Conservation (phyloP, 1,139 yeast genomes). For the Geotrichum klebahnii region DNA sequence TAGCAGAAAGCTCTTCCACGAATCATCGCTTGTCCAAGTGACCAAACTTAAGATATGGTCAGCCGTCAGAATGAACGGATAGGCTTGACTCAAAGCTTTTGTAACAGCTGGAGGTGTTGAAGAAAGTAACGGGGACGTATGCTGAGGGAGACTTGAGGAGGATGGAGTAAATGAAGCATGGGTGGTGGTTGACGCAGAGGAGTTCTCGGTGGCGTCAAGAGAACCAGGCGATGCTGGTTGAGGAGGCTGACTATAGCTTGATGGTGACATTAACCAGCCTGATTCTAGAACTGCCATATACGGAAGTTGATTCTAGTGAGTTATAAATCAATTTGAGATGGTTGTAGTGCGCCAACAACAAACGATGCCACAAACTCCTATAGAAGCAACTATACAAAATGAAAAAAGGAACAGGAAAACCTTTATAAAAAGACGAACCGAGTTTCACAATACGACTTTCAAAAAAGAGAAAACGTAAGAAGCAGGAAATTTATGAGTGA, state of each 20-base stretch:
- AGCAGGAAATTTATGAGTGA: too few species aligned
- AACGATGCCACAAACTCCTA: too few species aligned
- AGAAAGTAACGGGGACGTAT: constrained; percentile 41
- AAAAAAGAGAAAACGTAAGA: too few species aligned
- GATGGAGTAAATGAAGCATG: constrained; percentile 38
- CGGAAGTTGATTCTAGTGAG: not conserved
- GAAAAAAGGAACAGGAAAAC: too few species aligned
- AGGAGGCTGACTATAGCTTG: constrained; percentile 1
- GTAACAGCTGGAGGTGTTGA: constrained; percentile 87
- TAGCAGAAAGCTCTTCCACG: constrained; percentile 67
- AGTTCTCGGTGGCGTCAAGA: not conserved
- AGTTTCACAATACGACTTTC: too few species aligned
- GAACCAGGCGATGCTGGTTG: constrained; percentile 5
- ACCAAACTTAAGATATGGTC: constrained; percentile 66
- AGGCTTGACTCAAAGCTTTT: constrained; percentile 72
- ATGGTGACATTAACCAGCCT: not conserved
- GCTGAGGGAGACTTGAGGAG: constrained; percentile 35
- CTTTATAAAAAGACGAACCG: too few species aligned
- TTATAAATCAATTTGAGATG: too few species aligned
- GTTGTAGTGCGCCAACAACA: too few species aligned
- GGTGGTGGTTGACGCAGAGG: constrained; percentile 22
- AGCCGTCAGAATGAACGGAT: constrained; percentile 73
- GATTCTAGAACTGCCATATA: not conserved
- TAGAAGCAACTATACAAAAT: too few species aligned
- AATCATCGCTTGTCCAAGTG: constrained; percentile 90